Base-by-base conservation (phyloP, 2,329 filamentous ascomycete species). In the Lasiodiplodia theobromae region DNA sequence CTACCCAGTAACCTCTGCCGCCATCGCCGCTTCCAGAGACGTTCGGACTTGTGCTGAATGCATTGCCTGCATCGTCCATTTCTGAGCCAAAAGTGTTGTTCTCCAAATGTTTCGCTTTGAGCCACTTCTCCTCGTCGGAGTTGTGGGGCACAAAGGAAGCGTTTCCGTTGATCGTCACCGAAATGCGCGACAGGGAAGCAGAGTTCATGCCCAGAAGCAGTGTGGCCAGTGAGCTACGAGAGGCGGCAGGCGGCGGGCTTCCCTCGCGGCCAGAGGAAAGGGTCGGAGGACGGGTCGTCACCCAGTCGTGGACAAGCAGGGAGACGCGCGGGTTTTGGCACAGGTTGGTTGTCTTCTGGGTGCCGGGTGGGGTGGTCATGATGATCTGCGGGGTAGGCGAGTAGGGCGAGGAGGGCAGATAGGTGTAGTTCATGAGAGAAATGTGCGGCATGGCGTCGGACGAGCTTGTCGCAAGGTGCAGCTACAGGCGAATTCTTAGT, bases 361-460 rank as follows among this genome's bases (percentile, higher is more conserved):
- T 93, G 68, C 89, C 87, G 0, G 90, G 89, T 73, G 93, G 93
- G 56, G 92, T 96, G 68, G 96, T 98, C 85, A 98, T 91, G 77
- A 98, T 96, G 71, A 94, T 91, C n/a, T 93, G 80, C 16, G 83
- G 83, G 64, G 86, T 77, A 49, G 88, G 86, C 80, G 89, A 91
- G 49, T 89, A 90, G 18, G 92, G 92, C 14, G 76, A 76, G 6
- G 86, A 89, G 49, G 94, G 91, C 25, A 99, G 91, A 82, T 97
- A 98, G 77, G 96, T 98, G 84, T 98, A 98, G 85, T 97, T 97
- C 96, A 99, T 99, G 72, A 99, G 89, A 47, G 94, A 96, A 72
- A 98, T 93, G 79, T 98, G 93, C 11, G 96, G 96, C 71, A 89
- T 85, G 76, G 96, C 91, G 73, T 91, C 86, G 74, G 89, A 89